Evolutionary conservation across 768 basidiomycete species (phyloP).

Genomic region (Phylloporus arenicola): DNA sequence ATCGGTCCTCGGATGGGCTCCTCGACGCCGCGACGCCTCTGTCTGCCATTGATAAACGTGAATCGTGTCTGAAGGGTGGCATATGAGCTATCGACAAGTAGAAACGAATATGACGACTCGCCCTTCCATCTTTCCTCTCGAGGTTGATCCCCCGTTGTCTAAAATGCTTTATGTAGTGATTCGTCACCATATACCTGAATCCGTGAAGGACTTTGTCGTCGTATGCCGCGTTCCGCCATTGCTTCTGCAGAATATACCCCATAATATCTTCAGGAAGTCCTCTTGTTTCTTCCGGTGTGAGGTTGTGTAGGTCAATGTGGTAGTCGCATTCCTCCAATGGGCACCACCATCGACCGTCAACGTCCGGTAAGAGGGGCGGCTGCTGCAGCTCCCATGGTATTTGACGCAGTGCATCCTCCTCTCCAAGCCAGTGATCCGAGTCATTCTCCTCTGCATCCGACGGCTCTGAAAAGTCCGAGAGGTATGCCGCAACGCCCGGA

Average conservation of each 20-base stretch:
- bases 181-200: conserved; percentile 23
- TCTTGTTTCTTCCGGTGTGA: conserved; percentile 31
- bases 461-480: conserved; percentile 53
- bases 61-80: conserved; percentile 11
- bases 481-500: conserved; percentile 34
- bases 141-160: conserved; percentile 15
- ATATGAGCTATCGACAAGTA: not conserved
- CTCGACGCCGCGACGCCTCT: not conserved
- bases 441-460: conserved; percentile 43
- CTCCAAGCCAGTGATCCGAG: conserved; percentile 20
- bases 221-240: conserved; percentile 36
- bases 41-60: conserved; percentile 4
- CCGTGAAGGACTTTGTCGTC: conserved; percentile 18
- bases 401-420: conserved; percentile 20
- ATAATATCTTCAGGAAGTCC: conserved; percentile 19
- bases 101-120: conserved; percentile 1
- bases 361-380: conserved; percentile 37
- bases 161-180: conserved; percentile 25
- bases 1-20: conserved; percentile 18
- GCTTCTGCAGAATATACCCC: conserved; percentile 24
- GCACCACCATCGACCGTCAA: conserved; percentile 51
- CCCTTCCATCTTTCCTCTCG: conserved; percentile 16
- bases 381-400: conserved; percentile 36
- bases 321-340: conserved; percentile 39
- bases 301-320: conserved; percentile 42